These are phyloP conservation scores for Ensete glaucum DNA, from an alignment of 176 grass and related monocot species.

Conservation along the genomic window DNA sequence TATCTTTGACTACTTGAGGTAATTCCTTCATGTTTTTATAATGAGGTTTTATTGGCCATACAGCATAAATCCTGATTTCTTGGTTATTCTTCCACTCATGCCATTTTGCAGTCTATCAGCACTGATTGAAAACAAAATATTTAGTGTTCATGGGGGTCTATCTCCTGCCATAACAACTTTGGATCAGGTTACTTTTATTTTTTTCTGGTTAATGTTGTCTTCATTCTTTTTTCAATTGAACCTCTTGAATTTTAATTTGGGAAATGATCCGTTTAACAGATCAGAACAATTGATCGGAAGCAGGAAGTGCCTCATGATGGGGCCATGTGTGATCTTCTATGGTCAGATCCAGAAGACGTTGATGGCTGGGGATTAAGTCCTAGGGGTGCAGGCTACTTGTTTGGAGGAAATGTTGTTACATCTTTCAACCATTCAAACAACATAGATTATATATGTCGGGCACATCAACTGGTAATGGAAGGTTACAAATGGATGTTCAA, in stretches of 20 bases:
- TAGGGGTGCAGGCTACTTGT: constrained; percentile 85
- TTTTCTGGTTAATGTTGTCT: constrained; percentile 6
- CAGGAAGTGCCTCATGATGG: constrained; percentile 99
- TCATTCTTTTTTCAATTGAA: neutral
- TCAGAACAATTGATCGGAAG: constrained; percentile 96
- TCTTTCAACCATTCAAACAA: constrained; percentile 92
- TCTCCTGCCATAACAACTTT: constrained; percentile 83
- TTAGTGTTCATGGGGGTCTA: constrained; percentile 94
- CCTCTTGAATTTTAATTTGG: neutral
- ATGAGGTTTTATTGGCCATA: neutral
- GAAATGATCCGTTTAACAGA: constrained; percentile 29
- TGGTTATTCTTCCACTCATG: constrained; percentile 17
- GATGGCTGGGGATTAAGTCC: constrained; percentile 96
- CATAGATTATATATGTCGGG: constrained; percentile 96
- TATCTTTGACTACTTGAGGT: constrained; percentile 97
- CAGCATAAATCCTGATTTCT: neutral
- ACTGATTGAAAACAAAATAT: constrained; percentile 98
- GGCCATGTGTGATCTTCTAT: constrained; percentile 98
- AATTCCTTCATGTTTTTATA: constrained; percentile 23
- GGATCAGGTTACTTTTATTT: constrained; percentile 61
- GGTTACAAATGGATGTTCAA: constrained; percentile 99
- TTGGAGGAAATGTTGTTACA: constrained; percentile 78
- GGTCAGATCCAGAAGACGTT: constrained; percentile 95
- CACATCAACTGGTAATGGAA: constrained; percentile 98
- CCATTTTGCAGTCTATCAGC: constrained; percentile 74